These are phyloP conservation scores for Nakazawaea anatomiae DNA, from an alignment of 805 yeast species.

Conservation along the genomic window DNA sequence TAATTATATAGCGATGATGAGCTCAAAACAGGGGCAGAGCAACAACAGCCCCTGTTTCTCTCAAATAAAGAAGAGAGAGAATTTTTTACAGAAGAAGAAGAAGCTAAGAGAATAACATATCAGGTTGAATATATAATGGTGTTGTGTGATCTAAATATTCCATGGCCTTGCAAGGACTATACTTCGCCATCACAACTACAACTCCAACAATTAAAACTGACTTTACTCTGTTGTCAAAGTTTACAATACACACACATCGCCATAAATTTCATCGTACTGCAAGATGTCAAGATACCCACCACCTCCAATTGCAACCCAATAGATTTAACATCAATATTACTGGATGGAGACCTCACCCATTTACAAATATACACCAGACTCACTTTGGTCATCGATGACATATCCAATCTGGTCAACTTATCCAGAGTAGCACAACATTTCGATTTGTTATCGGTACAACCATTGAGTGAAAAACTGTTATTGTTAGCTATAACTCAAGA, in stretches of 20 bases:
- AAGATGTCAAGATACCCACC: conserved; percentile 46
- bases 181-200: conserved; percentile 35
- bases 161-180: conserved; percentile 61
- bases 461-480: conserved; percentile 72
- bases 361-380: conserved; percentile 54
- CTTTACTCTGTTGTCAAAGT: conserved; percentile 46
- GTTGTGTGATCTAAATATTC: conserved; percentile 65
- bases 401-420: conserved; percentile 65
- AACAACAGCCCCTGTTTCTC: too few species aligned
- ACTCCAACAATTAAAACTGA: conserved; percentile 37
- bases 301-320: conserved; percentile 29
- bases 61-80: too few species aligned
- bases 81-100: neutral
- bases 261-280: conserved; percentile 55
- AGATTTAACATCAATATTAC: conserved; percentile 5
- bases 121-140: conserved; percentile 17
- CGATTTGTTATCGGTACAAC: conserved; percentile 80
- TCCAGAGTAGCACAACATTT: conserved; percentile 39
- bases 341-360: conserved; percentile 13
- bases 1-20: too few species aligned
- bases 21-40: too few species aligned
- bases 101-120: neutral
- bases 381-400: conserved; percentile 73
- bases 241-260: conserved; percentile 77
- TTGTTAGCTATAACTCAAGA: conserved; percentile 73